Conservation (phyloP, 1,284 basidiomycete genomes). For the Sporisorium iseilematis-ciliati region DNA sequence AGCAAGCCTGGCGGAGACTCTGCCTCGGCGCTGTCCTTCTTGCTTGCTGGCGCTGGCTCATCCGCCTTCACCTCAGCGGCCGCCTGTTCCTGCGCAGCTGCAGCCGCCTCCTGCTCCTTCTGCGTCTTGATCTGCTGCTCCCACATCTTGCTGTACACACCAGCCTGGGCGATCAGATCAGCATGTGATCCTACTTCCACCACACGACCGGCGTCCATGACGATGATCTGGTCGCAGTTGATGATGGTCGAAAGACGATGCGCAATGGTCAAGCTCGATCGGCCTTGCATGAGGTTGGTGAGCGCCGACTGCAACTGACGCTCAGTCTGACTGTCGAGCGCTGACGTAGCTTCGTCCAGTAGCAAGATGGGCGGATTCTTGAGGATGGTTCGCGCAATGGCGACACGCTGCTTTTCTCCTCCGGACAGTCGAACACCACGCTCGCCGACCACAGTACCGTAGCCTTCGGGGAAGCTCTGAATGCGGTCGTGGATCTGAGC, state of each 20-base stretch:
- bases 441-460: slow-evolving; percentile 82
- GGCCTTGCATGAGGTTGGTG: slow-evolving; percentile 65
- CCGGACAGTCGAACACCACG: slow-evolving; percentile 79
- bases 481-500: slow-evolving; percentile 69
- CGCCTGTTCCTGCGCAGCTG: slow-evolving; percentile 29
- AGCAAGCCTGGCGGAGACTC: slow-evolving; percentile 40
- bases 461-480: slow-evolving; percentile 79
- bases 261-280: slow-evolving; percentile 67
- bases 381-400: slow-evolving; percentile 85
- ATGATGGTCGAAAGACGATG: slow-evolving; percentile 69
- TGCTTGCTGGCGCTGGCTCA: slow-evolving; percentile 12
- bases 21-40: not conserved
- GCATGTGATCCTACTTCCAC: slow-evolving; percentile 65
- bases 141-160: slow-evolving; percentile 65
- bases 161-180: slow-evolving; percentile 59
- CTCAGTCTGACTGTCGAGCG: slow-evolving; percentile 67
- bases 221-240: slow-evolving; percentile 66
- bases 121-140: slow-evolving; percentile 68
- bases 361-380: slow-evolving; percentile 87
- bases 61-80: slow-evolving; percentile 5
- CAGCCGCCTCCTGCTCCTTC: slow-evolving; percentile 63
- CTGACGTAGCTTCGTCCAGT: slow-evolving; percentile 83
- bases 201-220: slow-evolving; percentile 57
- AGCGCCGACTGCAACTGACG: slow-evolving; percentile 64
- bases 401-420: slow-evolving; percentile 83